phyloP scores from a whole-genome alignment of 2,329 filamentous ascomycete species.

The Fusarium secorum region DNA sequence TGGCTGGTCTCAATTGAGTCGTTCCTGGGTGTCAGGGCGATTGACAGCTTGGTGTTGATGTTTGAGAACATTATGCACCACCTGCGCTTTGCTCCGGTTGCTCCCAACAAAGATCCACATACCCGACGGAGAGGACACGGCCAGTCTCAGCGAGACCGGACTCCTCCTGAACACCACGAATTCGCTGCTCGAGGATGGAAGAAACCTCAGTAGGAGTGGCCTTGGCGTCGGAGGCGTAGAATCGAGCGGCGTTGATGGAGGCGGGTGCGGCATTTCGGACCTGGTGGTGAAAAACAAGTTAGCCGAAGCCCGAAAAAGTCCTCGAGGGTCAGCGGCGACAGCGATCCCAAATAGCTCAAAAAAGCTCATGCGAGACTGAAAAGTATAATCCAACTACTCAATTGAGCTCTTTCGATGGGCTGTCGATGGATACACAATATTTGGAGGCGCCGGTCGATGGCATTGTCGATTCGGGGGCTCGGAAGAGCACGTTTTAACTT shows the following conservation, averaged over 20 bases:
- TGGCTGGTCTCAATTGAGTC: slow-evolving; percentile 17
- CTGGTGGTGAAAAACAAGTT: slow-evolving; percentile 68
- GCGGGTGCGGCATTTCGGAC: slow-evolving; percentile 85
- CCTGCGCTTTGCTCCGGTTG: slow-evolving; percentile 26
- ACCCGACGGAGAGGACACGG: slow-evolving; percentile 98
- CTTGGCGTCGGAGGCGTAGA: slow-evolving; percentile 93
- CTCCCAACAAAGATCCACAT: slow-evolving; percentile 59
- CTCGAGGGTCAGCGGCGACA: slow-evolving; percentile 39
- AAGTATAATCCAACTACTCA: slow-evolving; percentile 38
- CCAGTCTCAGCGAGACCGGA: slow-evolving; percentile 96
- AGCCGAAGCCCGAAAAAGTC: slow-evolving; percentile 61
- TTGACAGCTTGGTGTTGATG: slow-evolving; percentile 16
- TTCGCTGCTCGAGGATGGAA: slow-evolving; percentile 98
- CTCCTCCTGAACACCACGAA: slow-evolving; percentile 98
- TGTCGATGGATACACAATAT: slow-evolving; percentile 45
- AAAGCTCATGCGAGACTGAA: slow-evolving; percentile 42
- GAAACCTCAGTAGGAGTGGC: slow-evolving; percentile 97
- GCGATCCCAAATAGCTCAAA: slow-evolving; percentile 46
- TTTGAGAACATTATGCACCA: slow-evolving; percentile 16
- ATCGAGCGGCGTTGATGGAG: slow-evolving; percentile 78
- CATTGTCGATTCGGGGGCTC: slow-evolving; percentile 52
- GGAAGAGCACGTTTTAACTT: slow-evolving; percentile 64
- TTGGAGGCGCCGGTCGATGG: slow-evolving; percentile 55
- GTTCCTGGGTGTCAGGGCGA: slow-evolving; percentile 21
- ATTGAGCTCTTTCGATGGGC: slow-evolving; percentile 48